These are phyloP conservation scores for Neurospora sp. DNA, from an alignment of 495 filamentous ascomycete species.

Conservation along the genomic window DNA sequence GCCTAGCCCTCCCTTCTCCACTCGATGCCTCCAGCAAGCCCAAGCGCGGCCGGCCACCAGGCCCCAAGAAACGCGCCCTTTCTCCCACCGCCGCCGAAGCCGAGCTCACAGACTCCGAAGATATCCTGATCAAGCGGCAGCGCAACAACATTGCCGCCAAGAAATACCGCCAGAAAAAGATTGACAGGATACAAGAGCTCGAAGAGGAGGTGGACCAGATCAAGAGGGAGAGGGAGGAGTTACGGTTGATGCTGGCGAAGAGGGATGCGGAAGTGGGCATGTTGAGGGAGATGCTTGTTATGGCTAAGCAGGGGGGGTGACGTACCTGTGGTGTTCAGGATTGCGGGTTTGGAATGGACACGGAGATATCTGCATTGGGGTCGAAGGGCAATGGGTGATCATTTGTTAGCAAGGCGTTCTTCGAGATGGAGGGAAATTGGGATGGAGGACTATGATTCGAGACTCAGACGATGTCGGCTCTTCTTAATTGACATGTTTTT, in stretches of 20 bases:
- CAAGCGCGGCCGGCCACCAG: slow-evolving; percentile 9
- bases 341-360: not conserved
- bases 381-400: not conserved
- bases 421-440: not conserved
- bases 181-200: slow-evolving; percentile 55
- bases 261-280: slow-evolving; percentile 50
- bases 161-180: slow-evolving; percentile 60
- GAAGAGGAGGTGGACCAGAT: slow-evolving; percentile 51
- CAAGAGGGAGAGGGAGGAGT: slow-evolving; percentile 51
- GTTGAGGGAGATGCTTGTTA: slow-evolving; percentile 33
- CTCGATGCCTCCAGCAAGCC: not conserved
- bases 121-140: slow-evolving; percentile 41
- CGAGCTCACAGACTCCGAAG: slow-evolving; percentile 5
- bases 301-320: slow-evolving; percentile 15
- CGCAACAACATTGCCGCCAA: slow-evolving; percentile 62
- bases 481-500: slow-evolving; percentile 14
- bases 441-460: not conserved
- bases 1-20: not conserved
- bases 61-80: not conserved
- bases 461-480: slow-evolving; percentile 39
- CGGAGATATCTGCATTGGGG: too few species aligned
- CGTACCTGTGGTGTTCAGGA: not conserved
- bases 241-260: slow-evolving; percentile 52
- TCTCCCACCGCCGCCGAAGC: not conserved
- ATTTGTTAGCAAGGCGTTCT: not conserved